Evolutionary conservation across 257 asterid genomes (phyloP).

Genomic region (Solanum lignicaule): DNA sequence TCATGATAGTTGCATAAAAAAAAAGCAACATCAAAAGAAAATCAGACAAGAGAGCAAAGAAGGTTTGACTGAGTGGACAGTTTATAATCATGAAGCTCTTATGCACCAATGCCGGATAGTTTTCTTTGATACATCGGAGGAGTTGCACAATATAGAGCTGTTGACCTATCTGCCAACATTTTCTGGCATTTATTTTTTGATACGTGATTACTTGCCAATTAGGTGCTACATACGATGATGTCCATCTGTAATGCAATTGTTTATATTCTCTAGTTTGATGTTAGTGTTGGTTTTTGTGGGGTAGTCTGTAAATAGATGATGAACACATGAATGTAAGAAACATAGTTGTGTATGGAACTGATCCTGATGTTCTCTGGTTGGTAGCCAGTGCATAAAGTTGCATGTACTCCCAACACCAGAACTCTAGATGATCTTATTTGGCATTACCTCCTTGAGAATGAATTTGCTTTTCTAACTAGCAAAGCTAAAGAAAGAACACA

Average conservation of each 20-base stretch:
- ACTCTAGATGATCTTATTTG: not conserved
- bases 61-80: constrained; percentile 30
- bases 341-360: not conserved
- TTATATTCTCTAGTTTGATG: not conserved
- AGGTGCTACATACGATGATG: not conserved
- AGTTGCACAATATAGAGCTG: not conserved
- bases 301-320: not conserved
- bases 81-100: not conserved
- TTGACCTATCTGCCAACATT: not conserved
- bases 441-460: not conserved
- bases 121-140: not conserved
- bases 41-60: constrained; percentile 49
- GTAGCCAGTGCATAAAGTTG: not conserved
- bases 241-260: not conserved
- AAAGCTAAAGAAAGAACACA: not conserved
- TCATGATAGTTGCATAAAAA: constrained; percentile 33
- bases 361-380: not conserved
- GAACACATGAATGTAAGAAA: not conserved
- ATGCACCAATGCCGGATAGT: not conserved
- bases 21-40: constrained; percentile 21
- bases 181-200: not conserved
- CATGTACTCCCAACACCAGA: not conserved
- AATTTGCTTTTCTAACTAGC: not conserved
- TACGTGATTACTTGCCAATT: not conserved
- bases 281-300: not conserved